Evolutionary conservation across 768 basidiomycete genomes (phyloP).

Genomic region (Trichaptum fuscoviolaceum): DNA sequence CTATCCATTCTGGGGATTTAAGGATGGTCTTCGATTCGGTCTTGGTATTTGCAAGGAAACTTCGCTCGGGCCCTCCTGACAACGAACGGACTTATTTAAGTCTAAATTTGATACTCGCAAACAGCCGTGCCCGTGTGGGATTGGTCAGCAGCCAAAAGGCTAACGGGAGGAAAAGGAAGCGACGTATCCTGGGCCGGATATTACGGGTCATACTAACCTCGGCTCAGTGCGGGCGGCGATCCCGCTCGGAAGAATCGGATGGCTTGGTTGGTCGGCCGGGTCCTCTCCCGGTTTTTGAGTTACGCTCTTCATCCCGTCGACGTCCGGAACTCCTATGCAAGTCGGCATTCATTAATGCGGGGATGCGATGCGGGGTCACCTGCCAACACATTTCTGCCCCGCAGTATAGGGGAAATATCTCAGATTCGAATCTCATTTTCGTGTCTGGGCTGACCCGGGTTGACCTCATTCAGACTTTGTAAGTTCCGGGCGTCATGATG

Average conservation of each 20-base stretch:
- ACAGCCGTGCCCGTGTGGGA: background rate
- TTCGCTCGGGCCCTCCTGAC: too few relatives aligned
- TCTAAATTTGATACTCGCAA: too few relatives aligned
- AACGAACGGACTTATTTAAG: too few relatives aligned
- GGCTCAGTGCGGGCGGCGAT: background rate
- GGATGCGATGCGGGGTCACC: background rate
- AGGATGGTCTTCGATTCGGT: too few relatives aligned
- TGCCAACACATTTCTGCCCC: background rate
- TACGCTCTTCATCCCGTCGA: background rate
- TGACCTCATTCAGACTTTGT: background rate
- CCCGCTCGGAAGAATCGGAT: background rate
- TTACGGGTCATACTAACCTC: background rate
- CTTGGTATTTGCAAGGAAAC: too few relatives aligned
- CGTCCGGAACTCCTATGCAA: background rate
- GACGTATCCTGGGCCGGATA: background rate
- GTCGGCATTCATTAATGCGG: background rate
- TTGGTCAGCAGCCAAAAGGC: background rate
- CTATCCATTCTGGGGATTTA: too few relatives aligned
- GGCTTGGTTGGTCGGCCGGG: background rate
- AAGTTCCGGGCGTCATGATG: too few relatives aligned
- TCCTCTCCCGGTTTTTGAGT: background rate
- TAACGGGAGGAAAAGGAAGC: background rate
- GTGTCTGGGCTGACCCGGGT: background rate
- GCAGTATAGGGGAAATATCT: background rate
- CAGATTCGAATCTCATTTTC: background rate